Base-by-base conservation (phyloP, 306 rosid genomes). In the Mimosa bimucronata region DNA sequence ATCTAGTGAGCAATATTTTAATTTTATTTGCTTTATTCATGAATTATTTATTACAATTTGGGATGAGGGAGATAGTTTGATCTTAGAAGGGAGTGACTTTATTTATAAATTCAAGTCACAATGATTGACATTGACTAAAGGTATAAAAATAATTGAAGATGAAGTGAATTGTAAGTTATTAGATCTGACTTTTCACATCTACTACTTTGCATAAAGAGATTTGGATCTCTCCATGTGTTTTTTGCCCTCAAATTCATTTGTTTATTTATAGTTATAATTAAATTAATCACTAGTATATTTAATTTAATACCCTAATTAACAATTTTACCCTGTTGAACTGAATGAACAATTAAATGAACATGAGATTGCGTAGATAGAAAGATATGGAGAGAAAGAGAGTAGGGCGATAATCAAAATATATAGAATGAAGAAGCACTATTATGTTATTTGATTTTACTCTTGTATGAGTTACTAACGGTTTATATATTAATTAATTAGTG, bases 81-180 rank as follows among this genome's bases (percentile, higher is more conserved):
- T 65, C 19, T 11, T n/a, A 7, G 45, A 66, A 3, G n/a, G 67
- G n/a, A 23, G 62, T n/a, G 62, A 10, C 62, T n/a, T 55, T 19
- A 55, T 9, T 19, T 31, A 65, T 65, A 19, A 66, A 38, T 38
- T 66, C 48, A 66, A 37, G 48, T 37, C 29, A 19, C 7, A 37
- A 38, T 67, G 25, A 67, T 67, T 37, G 30, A 67, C 18, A 67
- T 38, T 67, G 50, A 67, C 73, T 67, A 38, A 67, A 38, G 19
- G 30, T n/a, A 38, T 37, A 67, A n/a, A 67, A 67, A 67, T 67
- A 67, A 67, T 67, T n/a, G 31, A n/a, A 14, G 73, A 9, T 40
- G 48, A 11, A 67, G 73, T 67, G 73, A 67, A 67, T 13, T 14
- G 13, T 10, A 67, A 67, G 73, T 11, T 21, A 38, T 10, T 38